phyloP scores from a whole-genome alignment of 2,329 filamentous ascomycete genomes.

The Penicillium sp. region DNA sequence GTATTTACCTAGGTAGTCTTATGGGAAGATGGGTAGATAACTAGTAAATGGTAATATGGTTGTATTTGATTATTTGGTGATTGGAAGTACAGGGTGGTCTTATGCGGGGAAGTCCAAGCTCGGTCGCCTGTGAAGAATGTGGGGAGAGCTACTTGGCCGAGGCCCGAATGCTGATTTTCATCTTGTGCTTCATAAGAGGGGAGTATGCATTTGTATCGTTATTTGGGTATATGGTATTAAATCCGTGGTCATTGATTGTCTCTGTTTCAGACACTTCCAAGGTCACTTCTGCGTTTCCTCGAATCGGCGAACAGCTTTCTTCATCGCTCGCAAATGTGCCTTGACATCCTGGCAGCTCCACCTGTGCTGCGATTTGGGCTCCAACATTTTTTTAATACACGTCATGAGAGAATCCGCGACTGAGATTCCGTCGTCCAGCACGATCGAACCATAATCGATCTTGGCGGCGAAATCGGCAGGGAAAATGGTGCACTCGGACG shows the following conservation, averaged over 20 bases:
- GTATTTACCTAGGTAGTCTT: background rate
- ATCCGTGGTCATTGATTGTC: background rate
- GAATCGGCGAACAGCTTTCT: constrained; percentile 17
- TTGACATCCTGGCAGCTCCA: constrained; percentile 34
- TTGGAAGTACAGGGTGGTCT: background rate
- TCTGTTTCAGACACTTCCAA: background rate
- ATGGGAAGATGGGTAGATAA: background rate
- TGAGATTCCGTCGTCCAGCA: constrained; percentile 20
- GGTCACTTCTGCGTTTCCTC: background rate
- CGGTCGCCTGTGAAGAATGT: constrained; percentile 11
- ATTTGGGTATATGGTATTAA: constrained; percentile 11
- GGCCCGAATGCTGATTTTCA: constrained; percentile 12
- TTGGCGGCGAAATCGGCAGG: constrained; percentile 34
- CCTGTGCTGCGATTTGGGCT: constrained; percentile 28
- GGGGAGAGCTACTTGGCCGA: constrained; percentile 11
- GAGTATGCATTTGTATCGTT: constrained; percentile 10
- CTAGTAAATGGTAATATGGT: background rate
- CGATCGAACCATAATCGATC: constrained; percentile 26
- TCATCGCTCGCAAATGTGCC: constrained; percentile 26
- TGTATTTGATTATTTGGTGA: background rate
- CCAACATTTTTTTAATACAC: constrained; percentile 39
- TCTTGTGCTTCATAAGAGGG: background rate
- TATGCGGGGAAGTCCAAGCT: constrained; percentile 10
- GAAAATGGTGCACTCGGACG: constrained; percentile 19
- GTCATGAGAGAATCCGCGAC: constrained; percentile 29